These are phyloP conservation scores for Seminavis robusta DNA, from an alignment of 108 stramenopile species.

Conservation along the genomic window DNA sequence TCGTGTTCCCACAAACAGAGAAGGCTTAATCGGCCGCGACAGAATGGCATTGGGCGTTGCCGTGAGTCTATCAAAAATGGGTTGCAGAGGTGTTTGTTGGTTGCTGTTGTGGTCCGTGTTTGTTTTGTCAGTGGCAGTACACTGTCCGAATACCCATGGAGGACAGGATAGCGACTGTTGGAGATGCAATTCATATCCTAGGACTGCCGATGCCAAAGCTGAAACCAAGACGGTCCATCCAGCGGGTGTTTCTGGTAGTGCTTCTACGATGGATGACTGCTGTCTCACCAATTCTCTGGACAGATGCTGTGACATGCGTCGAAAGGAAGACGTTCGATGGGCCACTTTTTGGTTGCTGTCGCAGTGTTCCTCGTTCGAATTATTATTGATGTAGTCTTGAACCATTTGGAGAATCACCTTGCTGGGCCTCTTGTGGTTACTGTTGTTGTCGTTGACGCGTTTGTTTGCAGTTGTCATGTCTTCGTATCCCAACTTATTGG, in stretches of 20 bases:
- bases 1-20: conserved; percentile 76
- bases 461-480: too few species aligned
- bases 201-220: conserved; percentile 22
- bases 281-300: conserved; percentile 28
- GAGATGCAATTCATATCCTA: conserved; percentile 57
- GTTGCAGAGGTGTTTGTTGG: conserved; percentile 1
- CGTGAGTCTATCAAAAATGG: conserved; percentile 27
- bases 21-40: conserved; percentile 56
- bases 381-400: background rate
- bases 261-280: conserved; percentile 36
- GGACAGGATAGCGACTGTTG: conserved; percentile 52
- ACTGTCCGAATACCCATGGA: conserved; percentile 66
- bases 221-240: conserved; percentile 64
- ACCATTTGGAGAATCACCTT: background rate
- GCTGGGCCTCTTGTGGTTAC: too few species aligned
- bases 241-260: conserved; percentile 57
- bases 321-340: conserved; percentile 7
- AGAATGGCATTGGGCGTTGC: conserved; percentile 40
- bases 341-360: background rate
- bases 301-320: conserved; percentile 25
- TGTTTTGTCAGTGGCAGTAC: conserved; percentile 9
- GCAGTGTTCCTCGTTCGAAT: background rate
- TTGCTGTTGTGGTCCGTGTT: background rate
- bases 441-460: too few species aligned
- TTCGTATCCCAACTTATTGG: too few species aligned